Evolutionary conservation across 169 alveolate species (phyloP), one percentile per base, ranked within the genome.

Genomic region (Plasmodium ovale): DNA sequence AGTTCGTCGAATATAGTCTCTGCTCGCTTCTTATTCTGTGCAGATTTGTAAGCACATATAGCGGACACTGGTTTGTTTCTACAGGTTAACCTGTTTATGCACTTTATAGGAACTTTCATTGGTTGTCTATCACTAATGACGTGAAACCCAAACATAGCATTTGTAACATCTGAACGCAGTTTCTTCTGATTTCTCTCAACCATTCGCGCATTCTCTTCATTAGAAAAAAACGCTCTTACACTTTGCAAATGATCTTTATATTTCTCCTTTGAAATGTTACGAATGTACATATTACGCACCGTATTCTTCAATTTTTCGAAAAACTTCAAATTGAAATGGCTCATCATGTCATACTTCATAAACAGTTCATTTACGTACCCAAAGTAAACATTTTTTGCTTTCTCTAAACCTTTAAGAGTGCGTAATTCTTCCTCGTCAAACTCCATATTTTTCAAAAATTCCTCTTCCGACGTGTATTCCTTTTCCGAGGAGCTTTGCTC

Each of bases 101-200:
- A 5, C 58, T 79, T 79, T 33, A 79, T 79, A 25, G 82, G 82
- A 0, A 79, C 12, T 70, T 79, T 79, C 84, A 79, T 79, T 42
- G 84, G 82, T 16, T 79, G 79, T 1, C 59, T 65, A 27, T 79
- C 82, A 79, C 39, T 79, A 10, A 79, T 79, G 33, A 79, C 65
- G 27, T 79, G 54, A 67, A 79, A 79, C 1, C 89, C 89, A 51
- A 79, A 79, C 89, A 79, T 64, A 2, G 89, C 21, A 29, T 79
- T 79, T 47, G 65, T 29, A 35, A 79, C 47, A 65, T 79, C 89
- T 0, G 71, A 25, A 16, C 89, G 19, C 16, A 79, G 19, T 58
- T 47, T 51, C n/a, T 54, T 51, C 59, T 79, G 89, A 21, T 56
- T 27, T 64, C 3, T 25, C 53, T 64, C 84, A 31, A 79, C 65